phyloP scores from a whole-genome alignment of 2,329 filamentous ascomycete genomes.

The Fusarium continuum region DNA sequence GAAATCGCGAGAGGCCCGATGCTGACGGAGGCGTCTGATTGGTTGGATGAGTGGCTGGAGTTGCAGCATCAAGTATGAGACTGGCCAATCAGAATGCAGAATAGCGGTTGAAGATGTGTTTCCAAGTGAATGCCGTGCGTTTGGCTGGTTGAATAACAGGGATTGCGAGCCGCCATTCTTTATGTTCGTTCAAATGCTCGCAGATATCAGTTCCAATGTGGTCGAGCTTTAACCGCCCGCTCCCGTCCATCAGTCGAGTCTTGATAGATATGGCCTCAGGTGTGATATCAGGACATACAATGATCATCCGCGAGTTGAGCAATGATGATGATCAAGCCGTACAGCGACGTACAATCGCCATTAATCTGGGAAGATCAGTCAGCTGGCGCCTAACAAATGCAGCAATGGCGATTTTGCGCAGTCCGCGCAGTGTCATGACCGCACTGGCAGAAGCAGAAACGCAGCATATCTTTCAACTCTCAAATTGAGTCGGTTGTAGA shows the following conservation, averaged over 20 bases:
- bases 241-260: slow-evolving; percentile 28
- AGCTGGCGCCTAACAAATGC: background rate
- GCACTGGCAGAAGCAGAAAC: background rate
- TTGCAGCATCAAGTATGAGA: slow-evolving; percentile 15
- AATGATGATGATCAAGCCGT: background rate
- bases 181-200: slow-evolving; percentile 18
- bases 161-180: slow-evolving; percentile 14
- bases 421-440: background rate
- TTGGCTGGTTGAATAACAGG: slow-evolving; percentile 17
- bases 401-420: background rate
- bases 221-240: slow-evolving; percentile 29
- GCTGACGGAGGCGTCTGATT: slow-evolving; percentile 39
- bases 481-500: background rate
- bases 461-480: no score
- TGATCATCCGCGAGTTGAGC: slow-evolving; percentile 4
- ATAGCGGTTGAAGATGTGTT: slow-evolving; percentile 30
- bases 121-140: slow-evolving; percentile 26
- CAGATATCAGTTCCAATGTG: slow-evolving; percentile 24
- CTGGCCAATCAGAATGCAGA: slow-evolving; percentile 39
- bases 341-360: no score
- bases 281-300: background rate
- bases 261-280: slow-evolving; percentile 26
- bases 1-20: slow-evolving; percentile 32
- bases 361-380: background rate
- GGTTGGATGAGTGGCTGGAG: slow-evolving; percentile 33